Percentiles rank a stretch among this genome's conserved stretches.
Evolutionary conservation across 2,329 filamentous ascomycete genomes (phyloP).

Genomic region (Fusarium papillatum): DNA sequence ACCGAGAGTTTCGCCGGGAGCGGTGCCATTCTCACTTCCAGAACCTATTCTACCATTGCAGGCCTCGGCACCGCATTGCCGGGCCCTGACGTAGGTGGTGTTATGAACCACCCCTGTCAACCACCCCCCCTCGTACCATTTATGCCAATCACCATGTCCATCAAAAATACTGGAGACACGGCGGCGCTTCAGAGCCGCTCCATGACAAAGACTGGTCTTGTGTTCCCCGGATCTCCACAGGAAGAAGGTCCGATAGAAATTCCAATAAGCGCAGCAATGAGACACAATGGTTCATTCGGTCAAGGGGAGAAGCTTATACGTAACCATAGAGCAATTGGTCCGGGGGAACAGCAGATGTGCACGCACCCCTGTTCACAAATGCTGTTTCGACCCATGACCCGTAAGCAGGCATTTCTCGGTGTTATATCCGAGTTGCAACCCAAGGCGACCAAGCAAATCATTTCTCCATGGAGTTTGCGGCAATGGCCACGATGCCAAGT

Average conservation of each 20-base stretch:
- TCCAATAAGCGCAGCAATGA: background rate
- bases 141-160: constrained; percentile 5
- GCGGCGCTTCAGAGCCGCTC: background rate
- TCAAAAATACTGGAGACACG: background rate
- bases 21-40: background rate
- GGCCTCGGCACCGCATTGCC: constrained; percentile 9
- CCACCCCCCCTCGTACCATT: background rate
- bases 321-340: background rate
- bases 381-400: background rate
- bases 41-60: background rate
- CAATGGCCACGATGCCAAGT: background rate
- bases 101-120: background rate
- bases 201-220: background rate
- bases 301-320: constrained; percentile 2
- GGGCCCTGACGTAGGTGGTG: constrained; percentile 23
- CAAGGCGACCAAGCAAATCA: background rate
- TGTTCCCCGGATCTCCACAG: background rate
- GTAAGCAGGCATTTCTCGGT: background rate
- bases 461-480: background rate
- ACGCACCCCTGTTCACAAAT: background rate
- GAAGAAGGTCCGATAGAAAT: background rate
- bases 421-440: background rate
- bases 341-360: background rate
- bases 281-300: background rate
- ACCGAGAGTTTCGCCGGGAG: constrained; percentile 23